Base-by-base conservation (phyloP, 768 basidiomycete genomes). In the Myochromella boudieri region DNA sequence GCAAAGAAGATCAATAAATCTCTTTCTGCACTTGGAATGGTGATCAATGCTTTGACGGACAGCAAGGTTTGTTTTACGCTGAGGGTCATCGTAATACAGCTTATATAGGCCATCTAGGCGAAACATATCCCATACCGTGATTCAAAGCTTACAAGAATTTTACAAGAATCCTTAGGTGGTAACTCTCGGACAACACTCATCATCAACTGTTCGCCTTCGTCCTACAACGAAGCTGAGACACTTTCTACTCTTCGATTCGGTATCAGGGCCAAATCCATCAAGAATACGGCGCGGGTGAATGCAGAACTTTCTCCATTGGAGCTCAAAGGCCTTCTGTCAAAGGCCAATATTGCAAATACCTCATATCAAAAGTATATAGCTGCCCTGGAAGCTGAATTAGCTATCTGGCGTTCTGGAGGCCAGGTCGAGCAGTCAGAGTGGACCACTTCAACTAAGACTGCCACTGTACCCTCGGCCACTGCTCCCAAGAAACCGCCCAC, bases 1-100 rank as follows among this genome's bases (percentile, higher is more conserved):
- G 97, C 97, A 11, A 99, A 99, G 84, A 99, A 99, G 78, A 99
- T 99, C 72, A 99, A 99, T 75, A 99, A 99, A 69, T 93, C 90
- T 22, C 72, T 99, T 21, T 95, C 93, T 14, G 97, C 97, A 9
- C 80, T 99, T 53, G 97, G 97, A 28, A 98, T 98, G 94, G 97
- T 99, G 60, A 99, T 99, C 63, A 99, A 99, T 58, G 94, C 95
- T 3, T 71, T 99, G 52, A 99, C 97, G 4, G 97, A 99, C 61
- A 76, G 85, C 51, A 99, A 98, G 81, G 95, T 89, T 54, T 45
- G 78, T 48, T 39, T 44, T 43, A 31, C 41, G n/a, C 33, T 34
- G 14, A n/a, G 14, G 5, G 33, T 14, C 33, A n/a, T 31, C 29
- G 8, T 8, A 8, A 34, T 34, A 12, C 14, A 34, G 14, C 14